A percentile compares a stretch with the other conserved stretches of the same genome.
Conservation (phyloP, 345 rosid genomes). For the Hibiscus trionum region DNA sequence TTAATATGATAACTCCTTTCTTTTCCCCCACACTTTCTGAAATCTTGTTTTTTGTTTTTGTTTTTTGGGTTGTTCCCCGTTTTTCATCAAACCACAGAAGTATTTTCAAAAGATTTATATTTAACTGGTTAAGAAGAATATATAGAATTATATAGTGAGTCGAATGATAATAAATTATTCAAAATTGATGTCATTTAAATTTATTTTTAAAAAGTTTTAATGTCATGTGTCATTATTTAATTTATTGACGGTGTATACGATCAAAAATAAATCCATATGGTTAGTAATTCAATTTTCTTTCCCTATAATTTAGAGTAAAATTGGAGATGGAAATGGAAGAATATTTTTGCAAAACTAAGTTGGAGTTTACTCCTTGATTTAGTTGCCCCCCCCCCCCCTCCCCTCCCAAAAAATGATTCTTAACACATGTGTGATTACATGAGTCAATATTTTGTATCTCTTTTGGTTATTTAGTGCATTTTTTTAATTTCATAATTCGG, state of each 20-base stretch:
- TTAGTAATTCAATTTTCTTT: background rate
- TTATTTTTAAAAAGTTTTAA: background rate
- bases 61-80: no score
- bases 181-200: background rate
- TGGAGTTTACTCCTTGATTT: background rate
- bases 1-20: no score
- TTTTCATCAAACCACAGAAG: background rate
- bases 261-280: background rate
- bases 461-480: background rate
- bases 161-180: background rate
- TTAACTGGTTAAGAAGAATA: background rate
- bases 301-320: background rate
- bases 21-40: no score
- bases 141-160: background rate
- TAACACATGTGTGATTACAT: background rate
- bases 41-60: no score
- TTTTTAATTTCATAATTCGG: background rate
- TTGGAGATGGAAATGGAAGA: background rate
- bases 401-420: background rate
- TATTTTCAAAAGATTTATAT: background rate
- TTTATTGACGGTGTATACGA: background rate
- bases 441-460: background rate
- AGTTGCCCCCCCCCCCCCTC: background rate
- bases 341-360: background rate
- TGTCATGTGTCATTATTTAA: background rate